These are phyloP conservation scores for Blastobotrys peoriensis DNA, from an alignment of 805 yeast species.

Conservation along the genomic window DNA sequence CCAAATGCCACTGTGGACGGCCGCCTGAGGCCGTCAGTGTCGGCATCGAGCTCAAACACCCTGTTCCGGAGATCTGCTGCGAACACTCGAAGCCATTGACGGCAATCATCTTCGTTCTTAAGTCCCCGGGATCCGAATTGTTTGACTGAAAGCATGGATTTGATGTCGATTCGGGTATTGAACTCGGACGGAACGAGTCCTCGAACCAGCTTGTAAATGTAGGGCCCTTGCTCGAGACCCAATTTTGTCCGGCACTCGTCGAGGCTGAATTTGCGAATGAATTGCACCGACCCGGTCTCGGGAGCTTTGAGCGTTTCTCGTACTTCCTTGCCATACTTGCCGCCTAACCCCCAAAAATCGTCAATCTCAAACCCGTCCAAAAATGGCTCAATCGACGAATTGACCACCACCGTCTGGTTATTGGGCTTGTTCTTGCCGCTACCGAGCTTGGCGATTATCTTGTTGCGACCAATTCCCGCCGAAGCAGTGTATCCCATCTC, in stretches of 20 bases:
- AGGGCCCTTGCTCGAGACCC: constrained; percentile 44
- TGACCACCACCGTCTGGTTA: constrained; percentile 69
- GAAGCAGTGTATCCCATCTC: constrained; percentile 79
- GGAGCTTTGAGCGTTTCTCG: constrained; percentile 47
- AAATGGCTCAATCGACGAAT: constrained; percentile 44
- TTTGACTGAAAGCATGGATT: constrained; percentile 86
- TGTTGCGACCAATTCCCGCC: constrained; percentile 75
- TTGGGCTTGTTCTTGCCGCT: constrained; percentile 82
- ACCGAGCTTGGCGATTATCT: constrained; percentile 78
- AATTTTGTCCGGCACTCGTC: constrained; percentile 33
- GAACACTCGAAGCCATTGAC: constrained; percentile 77
- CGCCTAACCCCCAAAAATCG: constrained; percentile 90
- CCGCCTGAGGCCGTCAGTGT: constrained; percentile 38
- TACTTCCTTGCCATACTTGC: constrained; percentile 68
- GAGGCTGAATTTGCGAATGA: constrained; percentile 43
- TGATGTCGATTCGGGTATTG: constrained; percentile 52
- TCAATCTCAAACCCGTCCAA: constrained; percentile 55
- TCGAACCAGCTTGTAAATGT: constrained; percentile 54
- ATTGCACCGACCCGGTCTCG: constrained; percentile 38
- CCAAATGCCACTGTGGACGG: constrained; percentile 50
- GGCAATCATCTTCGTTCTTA: constrained; percentile 46
- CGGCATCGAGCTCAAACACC: constrained; percentile 68
- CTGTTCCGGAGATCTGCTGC: constrained; percentile 72
- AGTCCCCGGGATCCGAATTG: constrained; percentile 61
- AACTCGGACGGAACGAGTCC: constrained; percentile 58